Conservation (phyloP, 345 rosid genomes). For the Ceriops zippeliana region DNA sequence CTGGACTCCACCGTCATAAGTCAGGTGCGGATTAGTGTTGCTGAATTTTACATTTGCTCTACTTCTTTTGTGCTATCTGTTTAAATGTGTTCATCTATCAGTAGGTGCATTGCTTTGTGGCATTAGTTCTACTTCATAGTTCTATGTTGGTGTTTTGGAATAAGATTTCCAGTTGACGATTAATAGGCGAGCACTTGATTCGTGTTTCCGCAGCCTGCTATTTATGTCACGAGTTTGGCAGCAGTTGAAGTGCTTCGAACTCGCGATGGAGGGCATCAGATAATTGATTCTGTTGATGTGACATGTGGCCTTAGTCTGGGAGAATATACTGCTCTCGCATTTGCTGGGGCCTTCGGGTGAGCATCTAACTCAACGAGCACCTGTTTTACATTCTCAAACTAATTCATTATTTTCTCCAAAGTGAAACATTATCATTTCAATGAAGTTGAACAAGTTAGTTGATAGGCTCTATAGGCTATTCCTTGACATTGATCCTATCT, state of each 20-base stretch:
- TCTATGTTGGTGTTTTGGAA: background rate
- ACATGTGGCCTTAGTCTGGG: constrained; percentile 98
- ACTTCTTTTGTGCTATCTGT: background rate
- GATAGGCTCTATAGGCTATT: background rate
- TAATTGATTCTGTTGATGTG: constrained; percentile 87
- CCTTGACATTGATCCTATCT: no score
- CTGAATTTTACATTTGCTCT: no score
- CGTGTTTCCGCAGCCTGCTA: constrained; percentile 74
- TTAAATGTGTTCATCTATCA: background rate
- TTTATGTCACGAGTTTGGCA: constrained; percentile 96
- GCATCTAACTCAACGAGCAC: constrained; percentile 4
- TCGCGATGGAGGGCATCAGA: constrained; percentile 79
- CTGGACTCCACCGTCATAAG: constrained; percentile 91
- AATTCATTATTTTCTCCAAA: background rate
- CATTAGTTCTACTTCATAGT: background rate
- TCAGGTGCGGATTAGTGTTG: constrained; percentile 47
- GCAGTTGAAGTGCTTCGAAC: constrained; percentile 89
- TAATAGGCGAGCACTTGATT: background rate
- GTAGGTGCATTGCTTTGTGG: no score
- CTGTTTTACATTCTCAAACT: background rate
- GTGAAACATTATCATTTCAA: background rate
- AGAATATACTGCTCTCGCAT: constrained; percentile 95
- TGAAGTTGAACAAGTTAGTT: background rate
- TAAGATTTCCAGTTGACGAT: background rate
- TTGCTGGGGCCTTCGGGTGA: constrained; percentile 94